Conservation (phyloP, 345 rosid species). For the Ceriops tagal region DNA sequence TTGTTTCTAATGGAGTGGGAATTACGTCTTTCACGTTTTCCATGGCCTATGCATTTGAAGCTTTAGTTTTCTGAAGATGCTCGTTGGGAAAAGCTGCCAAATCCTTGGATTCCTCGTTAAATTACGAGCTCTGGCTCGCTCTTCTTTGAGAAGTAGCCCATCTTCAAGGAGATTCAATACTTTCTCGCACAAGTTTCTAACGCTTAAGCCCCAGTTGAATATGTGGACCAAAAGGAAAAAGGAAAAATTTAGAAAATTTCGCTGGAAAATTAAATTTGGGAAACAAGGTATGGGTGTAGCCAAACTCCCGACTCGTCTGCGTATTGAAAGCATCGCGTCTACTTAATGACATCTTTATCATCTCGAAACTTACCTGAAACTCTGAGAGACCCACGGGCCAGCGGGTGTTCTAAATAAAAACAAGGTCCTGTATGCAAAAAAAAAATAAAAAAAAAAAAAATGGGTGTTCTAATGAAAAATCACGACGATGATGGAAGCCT, state of each 20-base stretch:
- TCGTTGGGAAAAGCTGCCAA: conserved; percentile 49
- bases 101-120: conserved; percentile 55
- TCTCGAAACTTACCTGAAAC: conserved; percentile 54
- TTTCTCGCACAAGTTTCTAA: conserved; percentile 40
- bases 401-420: conserved; percentile 56
- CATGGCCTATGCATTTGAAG: background rate
- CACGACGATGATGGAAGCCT: conserved; percentile 32
- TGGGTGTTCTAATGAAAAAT: conserved; percentile 41
- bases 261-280: too few relatives aligned
- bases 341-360: conserved; percentile 36
- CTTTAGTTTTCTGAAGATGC: conserved; percentile 19
- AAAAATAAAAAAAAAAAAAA: conserved; percentile 9
- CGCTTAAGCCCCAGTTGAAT: conserved; percentile 59
- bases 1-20: too few relatives aligned
- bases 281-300: background rate
- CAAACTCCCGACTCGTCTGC: conserved; percentile 51
- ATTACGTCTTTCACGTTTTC: too few relatives aligned
- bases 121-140: conserved; percentile 48
- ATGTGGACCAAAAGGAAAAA: conserved; percentile 19
- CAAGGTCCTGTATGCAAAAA: conserved; percentile 44
- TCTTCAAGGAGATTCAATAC: conserved; percentile 48
- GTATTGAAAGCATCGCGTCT: conserved; percentile 37
- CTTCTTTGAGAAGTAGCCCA: conserved; percentile 37
- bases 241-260: too few relatives aligned
- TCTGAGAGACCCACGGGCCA: conserved; percentile 65